Conservation (phyloP, 768 basidiomycete species). For the Lactarius tabidus region DNA sequence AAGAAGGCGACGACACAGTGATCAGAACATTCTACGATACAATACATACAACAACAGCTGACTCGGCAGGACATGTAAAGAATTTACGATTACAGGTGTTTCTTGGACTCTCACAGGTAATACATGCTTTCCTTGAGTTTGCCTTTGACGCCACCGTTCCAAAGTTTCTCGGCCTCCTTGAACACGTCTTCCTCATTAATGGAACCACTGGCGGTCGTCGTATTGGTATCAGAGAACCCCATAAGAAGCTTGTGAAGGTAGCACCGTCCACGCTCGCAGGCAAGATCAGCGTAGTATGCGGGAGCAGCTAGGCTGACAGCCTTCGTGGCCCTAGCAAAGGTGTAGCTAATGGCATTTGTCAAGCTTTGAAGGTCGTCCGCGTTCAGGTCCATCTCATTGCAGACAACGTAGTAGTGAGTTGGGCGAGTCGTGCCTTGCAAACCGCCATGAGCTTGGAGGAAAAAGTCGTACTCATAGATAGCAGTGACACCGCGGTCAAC, state of each 20-base stretch:
- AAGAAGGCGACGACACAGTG: background rate
- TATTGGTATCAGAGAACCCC: slow-evolving; percentile 36
- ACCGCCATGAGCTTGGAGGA: slow-evolving; percentile 49
- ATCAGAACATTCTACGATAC: background rate
- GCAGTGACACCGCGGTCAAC: slow-evolving; percentile 54
- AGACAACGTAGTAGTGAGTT: slow-evolving; percentile 53
- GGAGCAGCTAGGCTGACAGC: slow-evolving; percentile 45
- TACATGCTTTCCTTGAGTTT: slow-evolving; percentile 69
- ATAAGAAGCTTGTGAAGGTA: slow-evolving; percentile 48
- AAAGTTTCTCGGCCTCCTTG: slow-evolving; percentile 50
- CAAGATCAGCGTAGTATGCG: slow-evolving; percentile 46
- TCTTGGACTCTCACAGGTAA: slow-evolving; percentile 46
- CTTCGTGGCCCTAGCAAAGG: slow-evolving; percentile 58
- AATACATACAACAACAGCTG: background rate
- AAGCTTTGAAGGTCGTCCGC: slow-evolving; percentile 51
- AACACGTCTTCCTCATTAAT: slow-evolving; percentile 47
- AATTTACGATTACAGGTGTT: background rate
- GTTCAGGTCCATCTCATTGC: slow-evolving; percentile 48
- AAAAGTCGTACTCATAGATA: slow-evolving; percentile 54
- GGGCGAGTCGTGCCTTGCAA: slow-evolving; percentile 47
- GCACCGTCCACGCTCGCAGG: slow-evolving; percentile 51
- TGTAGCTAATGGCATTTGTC: slow-evolving; percentile 52
- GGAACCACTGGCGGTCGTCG: slow-evolving; percentile 36
- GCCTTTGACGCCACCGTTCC: slow-evolving; percentile 54
- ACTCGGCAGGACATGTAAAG: background rate